Conservation (phyloP, 345 rosid genomes). For the Tarenaya hassleriana region DNA sequence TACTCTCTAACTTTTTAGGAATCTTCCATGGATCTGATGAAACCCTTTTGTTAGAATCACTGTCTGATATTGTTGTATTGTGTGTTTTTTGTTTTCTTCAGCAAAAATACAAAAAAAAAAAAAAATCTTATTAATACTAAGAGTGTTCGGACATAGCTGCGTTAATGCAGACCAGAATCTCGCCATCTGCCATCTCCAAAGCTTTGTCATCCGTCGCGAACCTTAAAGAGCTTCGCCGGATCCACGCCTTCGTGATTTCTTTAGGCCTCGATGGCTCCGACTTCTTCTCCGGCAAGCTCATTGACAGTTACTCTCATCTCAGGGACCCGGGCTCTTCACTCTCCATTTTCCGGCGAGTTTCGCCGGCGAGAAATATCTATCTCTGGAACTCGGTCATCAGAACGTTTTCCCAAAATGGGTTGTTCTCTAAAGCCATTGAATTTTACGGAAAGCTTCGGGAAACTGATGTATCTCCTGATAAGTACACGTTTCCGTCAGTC, state of each 20-base stretch:
- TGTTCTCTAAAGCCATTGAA: conserved; percentile 39
- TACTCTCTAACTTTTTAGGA: too few relatives aligned
- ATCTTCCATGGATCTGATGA: not conserved
- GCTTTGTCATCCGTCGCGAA: conserved; percentile 35
- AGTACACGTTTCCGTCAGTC: conserved; percentile 53
- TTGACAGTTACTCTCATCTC: conserved; percentile 48
- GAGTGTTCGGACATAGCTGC: too few relatives aligned
- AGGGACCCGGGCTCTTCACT: conserved; percentile 40
- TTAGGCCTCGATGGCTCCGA: conserved; percentile 44
- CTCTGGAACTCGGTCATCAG: conserved; percentile 63
- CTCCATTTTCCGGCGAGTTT: conserved; percentile 40
- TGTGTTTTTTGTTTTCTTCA: too few relatives aligned
- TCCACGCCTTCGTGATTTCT: conserved; percentile 44
- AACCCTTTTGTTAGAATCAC: conserved; percentile 8
- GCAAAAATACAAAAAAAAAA: too few relatives aligned
- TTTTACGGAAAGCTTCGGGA: conserved; percentile 38
- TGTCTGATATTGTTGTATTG: too few relatives aligned
- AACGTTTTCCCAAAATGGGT: conserved; percentile 43
- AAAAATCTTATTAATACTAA: too few relatives aligned
- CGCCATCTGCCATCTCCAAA: conserved; percentile 31
- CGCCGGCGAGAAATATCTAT: conserved; percentile 40
- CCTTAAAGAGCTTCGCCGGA: conserved; percentile 33
- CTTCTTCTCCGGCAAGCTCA: conserved; percentile 55
- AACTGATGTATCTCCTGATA: conserved; percentile 38
- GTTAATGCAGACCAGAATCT: conserved; percentile 22